Evolutionary conservation across 345 rosid genomes (phyloP).

Genomic region (Angophora floribunda): DNA sequence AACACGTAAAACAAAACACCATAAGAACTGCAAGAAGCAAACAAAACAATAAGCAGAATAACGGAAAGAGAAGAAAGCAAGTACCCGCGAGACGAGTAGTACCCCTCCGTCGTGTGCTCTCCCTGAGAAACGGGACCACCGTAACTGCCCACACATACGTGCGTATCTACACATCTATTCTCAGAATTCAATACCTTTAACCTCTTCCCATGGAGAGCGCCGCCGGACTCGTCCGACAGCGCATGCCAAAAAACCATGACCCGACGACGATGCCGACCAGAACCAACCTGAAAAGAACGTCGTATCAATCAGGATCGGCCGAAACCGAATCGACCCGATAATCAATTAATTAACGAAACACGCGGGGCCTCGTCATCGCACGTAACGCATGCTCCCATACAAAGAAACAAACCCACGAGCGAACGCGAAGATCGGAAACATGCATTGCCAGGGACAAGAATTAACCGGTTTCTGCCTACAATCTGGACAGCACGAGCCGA

Average conservation of each 20-base stretch:
- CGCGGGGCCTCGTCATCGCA: not conserved
- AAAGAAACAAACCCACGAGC: not conserved
- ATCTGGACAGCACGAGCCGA: not conserved
- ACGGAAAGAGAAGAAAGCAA: not conserved
- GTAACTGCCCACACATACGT: slow-evolving; percentile 12
- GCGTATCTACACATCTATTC: not conserved
- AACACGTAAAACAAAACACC: not conserved
- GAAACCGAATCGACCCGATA: not conserved
- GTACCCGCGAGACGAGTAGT: slow-evolving; percentile 26
- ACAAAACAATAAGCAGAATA: not conserved
- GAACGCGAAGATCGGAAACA: not conserved
- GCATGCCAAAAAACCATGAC: not conserved
- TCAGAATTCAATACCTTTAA: not conserved
- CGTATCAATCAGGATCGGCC: not conserved
- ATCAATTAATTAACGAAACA: not conserved
- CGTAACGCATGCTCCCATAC: not conserved
- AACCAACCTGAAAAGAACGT: not conserved
- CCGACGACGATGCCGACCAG: not conserved
- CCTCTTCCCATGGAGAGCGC: not conserved
- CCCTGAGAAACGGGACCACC: slow-evolving; percentile 8
- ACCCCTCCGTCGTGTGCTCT: slow-evolving; percentile 12
- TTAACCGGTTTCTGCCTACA: not conserved
- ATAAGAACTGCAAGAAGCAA: not conserved
- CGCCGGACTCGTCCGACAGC: not conserved
- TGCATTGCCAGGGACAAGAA: not conserved